Evolutionary conservation across 139 green algal species (phyloP), one percentile per base, ranked within the genome.

Genomic region (Asterochloris erici): DNA sequence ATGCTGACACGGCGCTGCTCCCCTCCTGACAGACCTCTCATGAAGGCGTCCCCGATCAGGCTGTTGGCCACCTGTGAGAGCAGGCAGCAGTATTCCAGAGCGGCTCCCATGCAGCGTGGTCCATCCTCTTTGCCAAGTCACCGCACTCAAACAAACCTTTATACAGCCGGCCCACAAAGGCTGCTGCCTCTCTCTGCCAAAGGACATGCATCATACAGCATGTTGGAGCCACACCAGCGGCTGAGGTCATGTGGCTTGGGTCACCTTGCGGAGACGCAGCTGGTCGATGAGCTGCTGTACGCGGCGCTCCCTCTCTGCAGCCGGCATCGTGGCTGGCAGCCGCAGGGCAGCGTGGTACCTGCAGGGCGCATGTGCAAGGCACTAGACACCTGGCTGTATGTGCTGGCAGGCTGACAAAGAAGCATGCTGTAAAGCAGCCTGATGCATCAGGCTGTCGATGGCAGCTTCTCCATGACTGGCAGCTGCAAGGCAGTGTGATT

Each of bases 1-100:
- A 93, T 81, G 54, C 73, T 85, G 29, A 93, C 81, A 10, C 90
- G 82, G n/a, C 90, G 84, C 81, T 84, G 82, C 86, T 93, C 85
- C 26, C 90, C 90, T 28, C 88, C 89, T 17, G 76, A 83, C 76
- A 85, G 54, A 14, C 87, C 83, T 24, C 87, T 73, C 61, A 84
- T 73, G 27, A 73, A 71, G 12, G 66, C 28, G 17, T 79, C 82
- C 29, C 77, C 83, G 28, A 81, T 66, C 68, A 84, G 23, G 21
- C 24, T 70, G 62, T 81, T 77, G 4, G 82, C 85, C 29, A 89
- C 83, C 63, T 82, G 83, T 60, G 1, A 47, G 16, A 79, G 6
- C 26, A 61, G n/a, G 26, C 73, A 47, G 73, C 24, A 77, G 24
- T 9, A 47, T 23, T 2, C 68, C 2, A 73, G 21, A 73, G 9